phyloP scores from a whole-genome alignment of 306 rosid genomes.

The Sophora flavescens region DNA sequence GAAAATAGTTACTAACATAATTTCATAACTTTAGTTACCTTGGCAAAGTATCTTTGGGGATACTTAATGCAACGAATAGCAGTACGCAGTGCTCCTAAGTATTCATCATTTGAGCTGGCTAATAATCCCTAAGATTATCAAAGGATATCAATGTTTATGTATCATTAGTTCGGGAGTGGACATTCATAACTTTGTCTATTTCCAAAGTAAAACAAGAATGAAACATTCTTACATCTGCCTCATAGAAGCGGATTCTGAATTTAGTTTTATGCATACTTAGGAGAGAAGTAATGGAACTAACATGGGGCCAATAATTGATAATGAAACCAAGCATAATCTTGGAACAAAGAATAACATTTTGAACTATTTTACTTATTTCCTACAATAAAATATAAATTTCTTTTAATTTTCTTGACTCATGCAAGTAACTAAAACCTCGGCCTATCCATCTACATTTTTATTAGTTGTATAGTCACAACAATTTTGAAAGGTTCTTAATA shows the following conservation, averaged over 20 bases:
- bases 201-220: neutral
- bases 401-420: neutral
- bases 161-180: neutral
- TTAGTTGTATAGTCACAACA: neutral
- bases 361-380: neutral
- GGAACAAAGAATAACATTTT: neutral
- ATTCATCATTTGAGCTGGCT: slow-evolving; percentile 43
- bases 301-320: neutral
- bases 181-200: neutral
- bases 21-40: slow-evolving; percentile 48
- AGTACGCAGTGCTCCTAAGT: slow-evolving; percentile 49
- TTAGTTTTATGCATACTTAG: neutral
- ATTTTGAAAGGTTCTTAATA: neutral
- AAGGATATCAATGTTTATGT: neutral
- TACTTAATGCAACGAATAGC: slow-evolving; percentile 56
- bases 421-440: neutral
- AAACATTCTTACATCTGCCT: neutral
- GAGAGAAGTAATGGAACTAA: neutral
- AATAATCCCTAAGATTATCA: slow-evolving; percentile 50
- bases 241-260: neutral
- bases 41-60: slow-evolving; percentile 53
- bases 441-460: neutral
- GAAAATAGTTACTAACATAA: neutral
- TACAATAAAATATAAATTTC: neutral
- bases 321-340: neutral